Base-by-base conservation (phyloP, 345 rosid species). In the Pistacia atlantica region DNA sequence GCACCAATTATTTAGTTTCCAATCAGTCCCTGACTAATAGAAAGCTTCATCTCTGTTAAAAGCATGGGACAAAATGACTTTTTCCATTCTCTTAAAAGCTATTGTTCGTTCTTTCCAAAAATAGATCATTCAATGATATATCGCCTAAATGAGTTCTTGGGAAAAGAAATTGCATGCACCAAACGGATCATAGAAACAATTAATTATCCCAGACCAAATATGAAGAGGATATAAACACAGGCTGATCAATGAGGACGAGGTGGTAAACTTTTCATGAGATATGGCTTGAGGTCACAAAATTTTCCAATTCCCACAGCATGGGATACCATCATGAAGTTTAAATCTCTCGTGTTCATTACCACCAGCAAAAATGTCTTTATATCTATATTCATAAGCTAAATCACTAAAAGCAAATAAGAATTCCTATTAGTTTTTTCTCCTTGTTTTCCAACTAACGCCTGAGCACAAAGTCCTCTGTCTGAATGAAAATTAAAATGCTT, bases 201-300 rank as follows among this genome's bases (percentile, higher is more conserved):
- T 42, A 6, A 42, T 42, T 42, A 42, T 42, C 46, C 46, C 46
- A 42, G 46, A 5, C 48, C 31, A 70, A 57, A 57, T 35, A 5
- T 22, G 42, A 61, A 67, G 37, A 11, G 38, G n/a, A 48, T 5
- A 22, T 37, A 8, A 67, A 67, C 13, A 67, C 7, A 37, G 71
- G 37, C 8, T 12, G 18, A 31, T 11, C 6, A 67, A 67, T 31
- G n/a, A 14, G n/a, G 17, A 54, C 18, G 38, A 42, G 46, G 31
- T n/a, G 52, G 10, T 35, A 12, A 70, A 35, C 33, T 54, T 54
- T 33, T 33, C 17, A 54, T 25, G 13, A 58, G 11, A 56, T 5
- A 9, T 25, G 45, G 75, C 66, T 59, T 72, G 75, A 72, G 65
- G 9, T 60, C 75, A 54, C 66, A 59, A 5, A 52, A 69, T 54